Evolutionary conservation across 495 filamentous ascomycete species (phyloP), one percentile per base, ranked within the genome.

Genomic region (Neurospora sp.): DNA sequence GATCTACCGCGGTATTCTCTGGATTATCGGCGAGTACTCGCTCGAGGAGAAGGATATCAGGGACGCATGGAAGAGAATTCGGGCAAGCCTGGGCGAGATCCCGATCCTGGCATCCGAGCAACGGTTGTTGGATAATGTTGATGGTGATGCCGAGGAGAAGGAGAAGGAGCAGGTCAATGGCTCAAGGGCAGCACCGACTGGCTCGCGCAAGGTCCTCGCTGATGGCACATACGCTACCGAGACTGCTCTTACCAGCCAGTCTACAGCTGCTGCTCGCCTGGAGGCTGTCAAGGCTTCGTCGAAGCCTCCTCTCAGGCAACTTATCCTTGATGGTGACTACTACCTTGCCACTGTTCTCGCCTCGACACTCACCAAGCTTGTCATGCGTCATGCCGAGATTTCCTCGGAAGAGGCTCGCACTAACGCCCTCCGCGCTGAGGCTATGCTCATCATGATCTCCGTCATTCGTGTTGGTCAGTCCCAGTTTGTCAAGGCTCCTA

Each of bases 391-490:
- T 80, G 92, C 94, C 5, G 94, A 98, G 82, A 94, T 98, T 73
- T 97, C 94, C 20, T 86, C 92, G 31, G 96, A 98, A 76, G 82
- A 84, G 37, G 92, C 92, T 39, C 92, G 96, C 23, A 98, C 94
- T 16, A 98, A 98, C 78, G 94, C 95, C 41, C 88, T 99, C 5
- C 91, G 93, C 35, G 96, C 96, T 4, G 96, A 99, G 83, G 96
- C 96, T 39, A 99, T 98, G 96, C 87, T 98, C 59, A 98, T 98
- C 80, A 97, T 99, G 94, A 97, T 98, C 76, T 97, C 94, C 23
- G 96, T 99, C 78, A 92, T 98, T 75, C 93, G 96, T 74, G 96
- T 97, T 73, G 96, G 96, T 14, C 96, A 99, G 83, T 97, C 94
- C 9, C 93, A 96, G 77, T 99, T 99, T 73, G 96, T 97, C 78